Base-by-base conservation (phyloP, 2,329 filamentous ascomycete species). In the Fusarium drepaniforme region DNA sequence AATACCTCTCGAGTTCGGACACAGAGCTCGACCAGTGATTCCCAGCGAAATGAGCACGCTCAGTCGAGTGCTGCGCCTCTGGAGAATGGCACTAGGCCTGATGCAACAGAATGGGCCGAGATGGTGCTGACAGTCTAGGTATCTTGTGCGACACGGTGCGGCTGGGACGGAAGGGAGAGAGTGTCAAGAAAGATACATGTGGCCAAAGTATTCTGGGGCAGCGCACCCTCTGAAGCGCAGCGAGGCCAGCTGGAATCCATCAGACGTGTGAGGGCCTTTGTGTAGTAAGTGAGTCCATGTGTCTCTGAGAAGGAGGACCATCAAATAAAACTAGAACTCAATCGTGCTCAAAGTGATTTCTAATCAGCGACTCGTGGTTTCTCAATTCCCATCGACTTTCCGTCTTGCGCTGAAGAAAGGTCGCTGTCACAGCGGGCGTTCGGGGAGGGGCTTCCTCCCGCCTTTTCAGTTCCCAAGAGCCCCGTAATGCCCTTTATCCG, bases 101-200 rank as follows among this genome's bases (percentile, higher is more conserved):
- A 58, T 64, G 40, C 66, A 63, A 58, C 23, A 53, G 13, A 42
- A 49, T 64, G 49, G 60, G 35, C 38, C 49, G 28, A 57, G 49
- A 57, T 56, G 66, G 60, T 51, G 59, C 59, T 64, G 66, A 38
- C 37, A 35, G 33, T 23, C 12, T n/a, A 44, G 38, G 33, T 46
- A 25, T 35, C n/a, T 68, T 58, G n/a, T 51, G 60, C 42, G 51
- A 68, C 66, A 68, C 66, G 60, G 66, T 68, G 66, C 66, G 66
- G 38, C 33, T 58, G 64, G 38, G 30, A 38, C 33, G 49, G 30
- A 46, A 44, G 44, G 37, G 60, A 44, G 35, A 28, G 30, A 42
- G 60, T 40, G 66, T 49, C 60, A 16, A 38, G 51, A 64, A 58
- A 58, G 60, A 68, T 64, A 64, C 60, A 33, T 64, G 60, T 18